Evolutionary conservation across 306 rosid genomes (phyloP), one percentile per base, ranked within the genome.

Genomic region (Clitoria ternatea): DNA sequence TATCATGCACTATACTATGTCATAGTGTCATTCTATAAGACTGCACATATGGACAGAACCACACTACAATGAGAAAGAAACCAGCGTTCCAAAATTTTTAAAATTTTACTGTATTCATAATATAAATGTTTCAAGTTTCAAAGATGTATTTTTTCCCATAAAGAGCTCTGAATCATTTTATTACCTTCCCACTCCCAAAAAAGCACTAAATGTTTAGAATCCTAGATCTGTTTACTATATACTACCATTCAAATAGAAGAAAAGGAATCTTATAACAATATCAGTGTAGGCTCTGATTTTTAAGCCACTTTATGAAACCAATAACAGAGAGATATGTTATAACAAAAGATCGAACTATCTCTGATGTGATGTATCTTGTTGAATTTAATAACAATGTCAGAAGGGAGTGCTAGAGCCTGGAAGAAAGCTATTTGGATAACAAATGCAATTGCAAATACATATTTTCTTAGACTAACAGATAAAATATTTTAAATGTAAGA

Each of bases 221-320:
- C 35, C 40, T 54, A 69, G 22, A 40, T 63, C 61, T 54, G 20
- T 24, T 37, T 52, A 40, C 66, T 53, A 14, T 53, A 14, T 29
- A 40, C 59, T 48, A 54, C 59, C 62, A 6, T 13, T 32, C 64
- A 27, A 30, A 61, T 47, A 50, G 36, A 40, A 62, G 64, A 24
- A 43, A 62, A 55, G 33, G 52, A 43, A 67, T 19, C 42, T 48
- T 47, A 32, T 45, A 59, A n/a, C 50, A 24, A 8, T 47, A 23
- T 44, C 23, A 45, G 62, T 64, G 26, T 23, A 45, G 19, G 64
- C 44, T 40, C 17, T 73, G 48, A 70, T 24, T 40, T 40, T 13
- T 40, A 13, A 33, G 59, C 47, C 60, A 57, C 42, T 60, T 61
- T 65, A 52, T 15, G 23, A 73, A 79, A 66, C 61, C 44, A 42